Evolutionary conservation across 2,329 filamentous ascomycete species (phyloP), one percentile per base, ranked within the genome.

Genomic region (Colletotrichum sp.): DNA sequence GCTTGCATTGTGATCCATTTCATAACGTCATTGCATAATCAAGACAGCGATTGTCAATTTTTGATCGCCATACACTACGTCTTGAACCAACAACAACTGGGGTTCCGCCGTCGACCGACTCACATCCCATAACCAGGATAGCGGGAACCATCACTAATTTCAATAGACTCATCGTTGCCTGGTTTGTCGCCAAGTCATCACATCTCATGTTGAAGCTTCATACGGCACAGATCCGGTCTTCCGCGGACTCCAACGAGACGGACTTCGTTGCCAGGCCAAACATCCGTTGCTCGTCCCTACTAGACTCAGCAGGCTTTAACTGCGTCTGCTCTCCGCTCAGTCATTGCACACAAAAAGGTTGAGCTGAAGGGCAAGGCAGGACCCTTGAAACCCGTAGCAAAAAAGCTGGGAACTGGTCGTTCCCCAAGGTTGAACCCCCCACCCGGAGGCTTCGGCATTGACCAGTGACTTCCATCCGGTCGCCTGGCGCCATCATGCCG

Each of bases 161-260:
- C 44, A 52, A 52, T 52, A 21, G n/a, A 52, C 44, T 52, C n/a
- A 52, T 60, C 34, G 36, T 52, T 52, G 28, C 55, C 65, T 30
- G 21, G 12, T 28, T 30, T 16, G 62, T 44, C 28, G 52, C 63
- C 34, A 55, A 36, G 49, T 44, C n/a, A 32, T 76, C 55, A 49
- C 69, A 52, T 72, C 69, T 76, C 69, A 72, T 26, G n/a, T 69
- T 26, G 69, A 63, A 64, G 68, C 62, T 49, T 66, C 28, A 36
- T 52, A 49, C 64, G 63, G 71, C 72, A 59, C 60, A 71, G 72
- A 62, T 71, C 72, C 68, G 67, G 67, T 52, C 63, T 64, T 69
- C 63, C 69, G 69, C 62, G 69, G 63, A 21, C 21, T 67, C n/a
- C 34, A 59, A 36, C 55, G 16, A 10, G 16, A 34, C 36, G 55